These are phyloP conservation scores for Lizonia empirigonia DNA, from an alignment of 2,329 filamentous ascomycete genomes.

Conservation along the genomic window DNA sequence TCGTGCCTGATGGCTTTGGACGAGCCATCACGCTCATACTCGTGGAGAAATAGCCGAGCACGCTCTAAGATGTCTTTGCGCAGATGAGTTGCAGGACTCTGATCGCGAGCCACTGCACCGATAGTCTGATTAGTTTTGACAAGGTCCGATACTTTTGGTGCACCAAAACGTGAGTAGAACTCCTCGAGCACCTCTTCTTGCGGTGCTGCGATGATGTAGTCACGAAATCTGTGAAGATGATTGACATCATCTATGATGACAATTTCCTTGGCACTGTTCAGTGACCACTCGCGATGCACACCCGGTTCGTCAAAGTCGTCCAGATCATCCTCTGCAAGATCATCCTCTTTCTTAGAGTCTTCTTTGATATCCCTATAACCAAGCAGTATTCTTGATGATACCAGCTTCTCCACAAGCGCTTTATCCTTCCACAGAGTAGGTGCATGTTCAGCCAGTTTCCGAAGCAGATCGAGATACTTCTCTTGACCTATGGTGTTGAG, in stretches of 20 bases:
- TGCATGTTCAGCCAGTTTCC: constrained; percentile 77
- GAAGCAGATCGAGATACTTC: constrained; percentile 83
- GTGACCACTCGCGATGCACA: constrained; percentile 72
- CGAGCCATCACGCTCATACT: constrained; percentile 69
- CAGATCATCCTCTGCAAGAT: constrained; percentile 49
- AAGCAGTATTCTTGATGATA: constrained; percentile 74
- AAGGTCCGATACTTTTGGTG: constrained; percentile 73
- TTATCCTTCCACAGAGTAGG: constrained; percentile 76
- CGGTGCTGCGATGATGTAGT: constrained; percentile 81
- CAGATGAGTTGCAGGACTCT: constrained; percentile 70
- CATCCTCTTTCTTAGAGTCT: constrained; percentile 55
- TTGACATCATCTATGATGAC: constrained; percentile 60
- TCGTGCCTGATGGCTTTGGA: constrained; percentile 76
- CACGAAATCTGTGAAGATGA: constrained; percentile 83
- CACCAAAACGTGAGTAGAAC: constrained; percentile 83
- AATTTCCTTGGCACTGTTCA: constrained; percentile 78
- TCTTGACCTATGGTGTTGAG: constrained; percentile 81
- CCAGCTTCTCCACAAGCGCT: constrained; percentile 77
- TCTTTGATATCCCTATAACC: constrained; percentile 75
- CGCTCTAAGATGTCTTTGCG: constrained; percentile 85
- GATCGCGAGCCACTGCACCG: constrained; percentile 69
- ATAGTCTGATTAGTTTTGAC: constrained; percentile 80
- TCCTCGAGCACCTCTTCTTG: constrained; percentile 85
- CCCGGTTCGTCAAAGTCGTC: constrained; percentile 55
- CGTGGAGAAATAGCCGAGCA: constrained; percentile 87